Base-by-base conservation (phyloP, 179 eudicot genomes). In the Drosera spatulata region DNA sequence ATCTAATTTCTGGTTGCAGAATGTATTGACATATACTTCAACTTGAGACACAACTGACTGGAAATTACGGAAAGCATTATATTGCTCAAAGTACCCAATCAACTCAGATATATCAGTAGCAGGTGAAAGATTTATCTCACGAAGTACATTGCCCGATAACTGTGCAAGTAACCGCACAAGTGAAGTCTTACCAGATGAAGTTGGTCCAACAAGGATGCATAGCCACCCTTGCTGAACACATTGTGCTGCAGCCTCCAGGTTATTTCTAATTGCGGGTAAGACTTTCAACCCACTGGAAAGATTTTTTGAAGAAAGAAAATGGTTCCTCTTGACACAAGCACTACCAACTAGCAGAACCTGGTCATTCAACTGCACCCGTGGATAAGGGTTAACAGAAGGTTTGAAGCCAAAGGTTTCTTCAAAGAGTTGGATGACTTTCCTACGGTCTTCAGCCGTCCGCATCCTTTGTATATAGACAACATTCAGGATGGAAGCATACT, bases 71-170 rank as follows among this genome's bases (percentile, higher is more conserved):
- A 81, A 79, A 65, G 84, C 89, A 80, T 85, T 84, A 68, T 84
- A 82, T 70, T 91, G 98, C 86, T 93, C 99, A 75, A 93, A 93
- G 71, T 81, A 85, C 73, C 99, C 99, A 69, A 93, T 87, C 62
- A 93, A 72, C 55, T 93, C 99, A 37, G 96, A 82, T 68, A 81
- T 93, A 71, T 93, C 99, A 69, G 95, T 80, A 39, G 93, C 81
- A 55, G 99, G 86, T 10, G 99, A 93, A 65, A 93, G 85, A 81
- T 78, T 88, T 59, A 93, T 72, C 68, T 93, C 99, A 73, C 80
- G 79, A 56, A 89, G 80, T 47, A 84, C 80, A 61, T 86, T 86
- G 41, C 99, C 96, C 50, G 93, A 86, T 41, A 93, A 82, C 58
- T 84, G 83, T 2, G 99, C 85, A 52, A 89, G 85, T 64, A 89